phyloP scores from a whole-genome alignment of 345 rosid species.

The Excoecaria agallocha region DNA sequence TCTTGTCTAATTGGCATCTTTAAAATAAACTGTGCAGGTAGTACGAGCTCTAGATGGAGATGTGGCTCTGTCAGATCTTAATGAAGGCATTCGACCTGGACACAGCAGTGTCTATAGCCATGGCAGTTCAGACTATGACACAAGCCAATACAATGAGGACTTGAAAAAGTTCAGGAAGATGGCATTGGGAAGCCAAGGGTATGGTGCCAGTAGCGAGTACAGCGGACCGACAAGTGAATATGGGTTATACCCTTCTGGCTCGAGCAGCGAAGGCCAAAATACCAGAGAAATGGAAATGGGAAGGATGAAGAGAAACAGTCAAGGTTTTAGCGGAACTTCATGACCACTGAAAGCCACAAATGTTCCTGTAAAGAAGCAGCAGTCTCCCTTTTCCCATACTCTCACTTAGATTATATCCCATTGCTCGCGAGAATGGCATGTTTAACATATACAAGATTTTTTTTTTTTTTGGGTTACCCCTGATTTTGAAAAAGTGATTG shows the following conservation, averaged over 20 bases:
- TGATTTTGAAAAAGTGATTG: conserved; percentile 12
- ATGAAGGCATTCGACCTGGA: conserved; percentile 68
- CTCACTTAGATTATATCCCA: conserved; percentile 7
- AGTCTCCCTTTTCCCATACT: neutral
- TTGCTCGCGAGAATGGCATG: conserved; percentile 26
- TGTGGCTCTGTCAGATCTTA: conserved; percentile 61
- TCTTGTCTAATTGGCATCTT: conserved; percentile 6
- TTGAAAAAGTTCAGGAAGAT: conserved; percentile 69
- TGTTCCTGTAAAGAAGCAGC: conserved; percentile 21
- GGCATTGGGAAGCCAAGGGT: conserved; percentile 64
- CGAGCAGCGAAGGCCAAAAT: conserved; percentile 65
- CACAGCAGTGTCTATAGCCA: conserved; percentile 47
- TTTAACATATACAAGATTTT: conserved; percentile 9
- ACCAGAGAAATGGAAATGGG: conserved; percentile 75
- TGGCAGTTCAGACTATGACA: conserved; percentile 78
- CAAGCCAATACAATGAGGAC: conserved; percentile 69
- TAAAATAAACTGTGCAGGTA: conserved; percentile 45
- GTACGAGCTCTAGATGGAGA: conserved; percentile 85
- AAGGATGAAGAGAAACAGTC: conserved; percentile 45
- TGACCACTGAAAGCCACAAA: neutral
- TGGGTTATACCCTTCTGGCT: conserved; percentile 67
- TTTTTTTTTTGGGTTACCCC: neutral
- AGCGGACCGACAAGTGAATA: conserved; percentile 71
- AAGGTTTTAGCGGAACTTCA: conserved; percentile 51
- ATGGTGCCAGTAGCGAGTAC: conserved; percentile 64